Conservation (phyloP, 2,329 filamentous ascomycete genomes). For the Cryoendolithus antarcticus region DNA sequence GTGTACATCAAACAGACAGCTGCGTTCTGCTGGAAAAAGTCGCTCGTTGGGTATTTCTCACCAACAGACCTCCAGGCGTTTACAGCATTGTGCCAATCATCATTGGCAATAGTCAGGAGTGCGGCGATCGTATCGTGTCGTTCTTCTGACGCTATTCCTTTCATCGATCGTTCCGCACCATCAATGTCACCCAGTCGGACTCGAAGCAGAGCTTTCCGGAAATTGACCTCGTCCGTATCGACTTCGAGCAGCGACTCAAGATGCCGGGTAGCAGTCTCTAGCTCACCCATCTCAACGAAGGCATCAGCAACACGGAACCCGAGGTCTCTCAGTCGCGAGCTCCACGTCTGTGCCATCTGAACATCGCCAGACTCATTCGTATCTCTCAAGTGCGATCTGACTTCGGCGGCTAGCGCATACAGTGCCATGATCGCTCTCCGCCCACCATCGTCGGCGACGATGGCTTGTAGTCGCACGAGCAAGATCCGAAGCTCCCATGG, state of each 20-base stretch:
- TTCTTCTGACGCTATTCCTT: slow-evolving; percentile 11
- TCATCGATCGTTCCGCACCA: slow-evolving; percentile 13
- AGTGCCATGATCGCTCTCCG: slow-evolving; percentile 78
- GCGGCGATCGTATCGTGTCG: slow-evolving; percentile 44
- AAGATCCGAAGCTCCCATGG: slow-evolving; percentile 82
- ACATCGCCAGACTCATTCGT: slow-evolving; percentile 39
- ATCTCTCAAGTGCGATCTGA: slow-evolving; percentile 13
- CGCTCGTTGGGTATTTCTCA: slow-evolving; percentile 39
- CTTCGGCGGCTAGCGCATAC: slow-evolving; percentile 57
- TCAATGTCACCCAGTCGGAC: slow-evolving; percentile 67
- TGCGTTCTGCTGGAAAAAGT: slow-evolving; percentile 68
- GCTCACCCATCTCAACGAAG: slow-evolving; percentile 75
- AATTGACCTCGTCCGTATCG: slow-evolving; percentile 30
- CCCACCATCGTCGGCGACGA: slow-evolving; percentile 74
- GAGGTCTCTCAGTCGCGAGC: slow-evolving; percentile 57
- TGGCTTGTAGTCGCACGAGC: slow-evolving; percentile 68
- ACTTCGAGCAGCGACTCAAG: slow-evolving; percentile 45
- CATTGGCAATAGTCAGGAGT: slow-evolving; percentile 67
- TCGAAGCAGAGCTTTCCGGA: slow-evolving; percentile 52
- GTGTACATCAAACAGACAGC: slow-evolving; percentile 77
- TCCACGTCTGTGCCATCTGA: slow-evolving; percentile 55
- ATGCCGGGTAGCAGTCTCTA: slow-evolving; percentile 65
- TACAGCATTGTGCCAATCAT: slow-evolving; percentile 54
- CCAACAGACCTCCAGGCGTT: slow-evolving; percentile 46
- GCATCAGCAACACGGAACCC: slow-evolving; percentile 54